phyloP scores from a whole-genome alignment of 345 rosid genomes.

The Angophora floribunda region DNA sequence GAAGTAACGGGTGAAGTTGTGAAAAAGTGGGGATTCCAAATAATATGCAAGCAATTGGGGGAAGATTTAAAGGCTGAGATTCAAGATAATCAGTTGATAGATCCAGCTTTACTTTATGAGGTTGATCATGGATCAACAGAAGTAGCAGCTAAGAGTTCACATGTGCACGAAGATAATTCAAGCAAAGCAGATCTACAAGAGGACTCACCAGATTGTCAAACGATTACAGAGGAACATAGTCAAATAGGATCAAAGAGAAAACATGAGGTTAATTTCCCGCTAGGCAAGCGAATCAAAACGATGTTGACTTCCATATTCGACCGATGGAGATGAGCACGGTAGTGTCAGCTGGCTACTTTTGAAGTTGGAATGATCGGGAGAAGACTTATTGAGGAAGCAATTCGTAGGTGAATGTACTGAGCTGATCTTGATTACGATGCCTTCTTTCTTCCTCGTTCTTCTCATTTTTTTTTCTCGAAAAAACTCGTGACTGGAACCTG shows the following conservation, averaged over 20 bases:
- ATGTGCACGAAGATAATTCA: too few species aligned
- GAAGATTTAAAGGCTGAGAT: not conserved
- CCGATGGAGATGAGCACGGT: not conserved
- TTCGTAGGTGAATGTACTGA: not conserved
- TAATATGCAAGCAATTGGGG: not conserved
- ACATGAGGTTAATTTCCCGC: fast-evolving
- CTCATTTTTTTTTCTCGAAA: not conserved
- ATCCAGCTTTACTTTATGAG: not conserved
- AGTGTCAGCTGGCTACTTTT: not conserved
- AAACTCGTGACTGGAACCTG: fast-evolving
- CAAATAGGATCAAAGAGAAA: not conserved
- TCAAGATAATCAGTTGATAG: fast-evolving
- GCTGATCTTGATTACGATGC: not conserved
- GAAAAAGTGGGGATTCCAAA: not conserved
- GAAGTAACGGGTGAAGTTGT: fast-evolving
- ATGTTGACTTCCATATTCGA: not conserved
- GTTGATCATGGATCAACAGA: not conserved
- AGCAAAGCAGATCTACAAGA: not conserved
- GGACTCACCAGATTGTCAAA: not conserved
- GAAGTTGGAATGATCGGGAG: not conserved
- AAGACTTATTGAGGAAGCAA: not conserved
- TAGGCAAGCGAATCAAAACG: not conserved
- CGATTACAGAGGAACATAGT: not conserved
- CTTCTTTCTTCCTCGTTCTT: not conserved
- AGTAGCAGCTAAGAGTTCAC: not conserved